Evolutionary conservation across 352 stramenopile species (phyloP).

Genomic region (Phytophthora pini): DNA sequence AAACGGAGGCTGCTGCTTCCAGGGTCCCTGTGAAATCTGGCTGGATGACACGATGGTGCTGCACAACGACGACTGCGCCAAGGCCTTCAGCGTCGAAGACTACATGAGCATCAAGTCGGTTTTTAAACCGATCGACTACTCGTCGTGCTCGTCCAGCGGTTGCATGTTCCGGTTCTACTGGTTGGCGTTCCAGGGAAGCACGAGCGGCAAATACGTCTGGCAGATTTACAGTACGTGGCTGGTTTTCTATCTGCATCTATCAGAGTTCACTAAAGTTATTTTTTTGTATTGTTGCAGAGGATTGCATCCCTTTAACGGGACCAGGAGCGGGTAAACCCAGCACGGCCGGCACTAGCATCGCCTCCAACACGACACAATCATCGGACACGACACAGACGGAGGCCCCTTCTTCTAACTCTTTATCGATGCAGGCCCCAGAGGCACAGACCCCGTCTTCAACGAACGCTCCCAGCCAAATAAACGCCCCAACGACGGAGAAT

Average conservation of each 20-base stretch:
- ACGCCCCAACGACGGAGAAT: too few species aligned
- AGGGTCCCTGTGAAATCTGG: slow-evolving; percentile 39
- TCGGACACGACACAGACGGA: background rate
- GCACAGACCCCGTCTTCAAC: background rate
- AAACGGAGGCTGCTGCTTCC: background rate
- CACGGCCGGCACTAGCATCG: background rate
- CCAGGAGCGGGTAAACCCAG: slow-evolving; percentile 14
- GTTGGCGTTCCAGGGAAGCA: slow-evolving; percentile 34
- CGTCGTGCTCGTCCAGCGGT: slow-evolving; percentile 17
- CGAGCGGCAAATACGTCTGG: slow-evolving; percentile 28
- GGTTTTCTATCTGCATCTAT: background rate
- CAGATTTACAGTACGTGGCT: slow-evolving; percentile 38
- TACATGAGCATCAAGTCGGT: slow-evolving; percentile 35
- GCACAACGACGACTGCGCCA: slow-evolving; percentile 33
- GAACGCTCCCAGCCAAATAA: too few species aligned
- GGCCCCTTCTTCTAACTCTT: background rate
- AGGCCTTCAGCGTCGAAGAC: slow-evolving; percentile 16
- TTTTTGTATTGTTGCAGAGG: slow-evolving; percentile 8
- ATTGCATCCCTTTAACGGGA: slow-evolving; percentile 22
- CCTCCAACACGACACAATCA: slow-evolving; percentile 4
- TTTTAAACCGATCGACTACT: slow-evolving; percentile 38
- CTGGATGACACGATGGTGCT: slow-evolving; percentile 36
- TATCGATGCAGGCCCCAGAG: background rate
- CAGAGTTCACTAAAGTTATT: too few species aligned
- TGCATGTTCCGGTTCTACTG: slow-evolving; percentile 46